Evolutionary conservation across 176 grass and related monocot species (phyloP), one percentile per base, ranked within the genome.

Genomic region (Triticum turgidum): DNA sequence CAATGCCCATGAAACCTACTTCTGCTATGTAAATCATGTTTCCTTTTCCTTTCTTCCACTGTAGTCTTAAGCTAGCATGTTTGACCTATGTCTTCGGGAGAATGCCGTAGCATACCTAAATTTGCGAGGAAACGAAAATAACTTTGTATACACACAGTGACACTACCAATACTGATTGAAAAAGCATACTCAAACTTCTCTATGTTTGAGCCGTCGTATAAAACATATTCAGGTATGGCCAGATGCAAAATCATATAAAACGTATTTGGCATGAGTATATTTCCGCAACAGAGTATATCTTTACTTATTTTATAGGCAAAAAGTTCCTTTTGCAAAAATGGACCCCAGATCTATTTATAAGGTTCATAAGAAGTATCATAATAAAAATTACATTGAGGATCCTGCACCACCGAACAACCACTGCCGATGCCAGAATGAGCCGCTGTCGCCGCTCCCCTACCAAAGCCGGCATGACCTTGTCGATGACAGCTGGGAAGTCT

Each of bases 1-100:
- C 75, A 80, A 77, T 80, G 65, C 11, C 58, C 85, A 49, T 59
- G 74, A 59, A 80, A 11, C 69, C 38, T 65, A 29, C 11, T 29
- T 76, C 49, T 52, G 49, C 45, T 52, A 56, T 6, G 70, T 56
- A 69, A 22, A 37, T 52, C 41, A 1, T 52, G 58, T 49, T 10
- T 34, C 12, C 11, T 45, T 72, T 61, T 17, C 5, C 33, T 84
- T 80, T 44, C 2, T 42, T 73, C 11, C n/a, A 47, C 11, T 47
- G 61, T 30, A 44, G 47, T 82, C 22, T 52, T 21, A 15, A 82
- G 30, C 42, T 35, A 69, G 41, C 3, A 34, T 33, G 62, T 49
- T 47, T 24, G 41, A 76, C 44, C 72, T 49, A 47, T 14, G 42
- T 29, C 42, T 29, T 75, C 8, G 0, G 13, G 22, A 49, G 7